These are phyloP conservation scores for Sporothrix mexicana DNA, from an alignment of 2,329 filamentous ascomycete species.

Conservation along the genomic window DNA sequence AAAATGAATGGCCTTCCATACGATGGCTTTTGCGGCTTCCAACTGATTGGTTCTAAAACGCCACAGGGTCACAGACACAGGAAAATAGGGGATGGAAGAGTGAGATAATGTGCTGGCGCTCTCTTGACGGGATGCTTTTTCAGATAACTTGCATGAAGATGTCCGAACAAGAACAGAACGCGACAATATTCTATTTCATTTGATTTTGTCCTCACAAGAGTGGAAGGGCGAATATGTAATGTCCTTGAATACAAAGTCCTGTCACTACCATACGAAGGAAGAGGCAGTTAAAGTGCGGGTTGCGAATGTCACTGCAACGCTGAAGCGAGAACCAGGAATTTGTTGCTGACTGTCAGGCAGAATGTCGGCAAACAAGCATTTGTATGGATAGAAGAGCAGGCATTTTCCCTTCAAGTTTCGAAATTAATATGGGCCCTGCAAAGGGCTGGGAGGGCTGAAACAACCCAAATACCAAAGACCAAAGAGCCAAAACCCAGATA, in stretches of 20 bases:
- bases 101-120: background rate
- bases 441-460: conserved; percentile 28
- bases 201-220: background rate
- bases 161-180: background rate
- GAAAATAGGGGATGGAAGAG: background rate
- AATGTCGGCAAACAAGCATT: too few relatives aligned
- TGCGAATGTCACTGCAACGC: background rate
- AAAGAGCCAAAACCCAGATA: too few relatives aligned
- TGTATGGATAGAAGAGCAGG: background rate
- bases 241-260: too few relatives aligned
- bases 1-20: background rate
- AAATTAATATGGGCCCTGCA: conserved; percentile 21
- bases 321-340: background rate
- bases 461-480: background rate
- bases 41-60: conserved; percentile 20
- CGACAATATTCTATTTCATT: background rate
- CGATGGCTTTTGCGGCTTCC: background rate
- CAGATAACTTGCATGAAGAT: background rate
- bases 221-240: background rate
- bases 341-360: too few relatives aligned
- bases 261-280: background rate
- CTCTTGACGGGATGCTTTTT: background rate
- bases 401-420: background rate
- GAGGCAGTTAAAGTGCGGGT: background rate
- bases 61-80: conserved; percentile 11